Base-by-base conservation (phyloP, 352 stramenopile genomes). In the Elongisporangium prolatum region DNA sequence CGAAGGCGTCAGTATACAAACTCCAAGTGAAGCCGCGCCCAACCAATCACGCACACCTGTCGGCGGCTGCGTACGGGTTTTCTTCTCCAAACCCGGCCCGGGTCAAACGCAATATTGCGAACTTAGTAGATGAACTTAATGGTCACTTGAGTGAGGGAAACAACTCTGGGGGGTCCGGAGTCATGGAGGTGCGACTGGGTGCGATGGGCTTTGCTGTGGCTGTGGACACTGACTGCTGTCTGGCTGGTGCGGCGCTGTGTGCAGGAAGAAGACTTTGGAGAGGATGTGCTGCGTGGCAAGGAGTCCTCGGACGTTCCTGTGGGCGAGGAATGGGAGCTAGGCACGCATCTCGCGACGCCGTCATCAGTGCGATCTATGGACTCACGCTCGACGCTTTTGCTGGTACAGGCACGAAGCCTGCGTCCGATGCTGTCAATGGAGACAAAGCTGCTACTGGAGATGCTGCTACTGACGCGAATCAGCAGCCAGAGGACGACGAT, bases 211-310 rank as follows among this genome's bases (percentile, higher is more conserved):
- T 34, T 4, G 38, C 37, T 52, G 40, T 34, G 52, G 54, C 21
- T 59, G 47, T 10, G 13, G 21, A 55, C 13, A 13, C 21, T 53
- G 18, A 22, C 4, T 14, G n/a, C n/a, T n/a, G n/a, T n/a, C 18
- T 21, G 13, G 54, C 28, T 54, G n/a, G n/a, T 56, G 28, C 2
- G 4, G 28, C 20, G 16, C 21, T 58, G 16, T 44, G 64, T 66
- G 55, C 60, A 91, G 73, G 84, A 93, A 68, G 82, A 91, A 54
- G 84, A 91, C 22, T 93, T 91, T 57, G 82, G 82, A 2, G 82
- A 91, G 48, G 80, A 91, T 48, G 80, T 93, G 63, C 64, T 93
- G 61, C 69, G 84, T 59, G 80, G 75, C 16, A 71, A 65, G 13
- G 62, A 63, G 60, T 17, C 21, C 51, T 7, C 21, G 22, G 57